Evolutionary conservation across 352 stramenopile genomes (phyloP), one percentile per base, ranked within the genome.

Genomic region (Globisporangium abappressorium): DNA sequence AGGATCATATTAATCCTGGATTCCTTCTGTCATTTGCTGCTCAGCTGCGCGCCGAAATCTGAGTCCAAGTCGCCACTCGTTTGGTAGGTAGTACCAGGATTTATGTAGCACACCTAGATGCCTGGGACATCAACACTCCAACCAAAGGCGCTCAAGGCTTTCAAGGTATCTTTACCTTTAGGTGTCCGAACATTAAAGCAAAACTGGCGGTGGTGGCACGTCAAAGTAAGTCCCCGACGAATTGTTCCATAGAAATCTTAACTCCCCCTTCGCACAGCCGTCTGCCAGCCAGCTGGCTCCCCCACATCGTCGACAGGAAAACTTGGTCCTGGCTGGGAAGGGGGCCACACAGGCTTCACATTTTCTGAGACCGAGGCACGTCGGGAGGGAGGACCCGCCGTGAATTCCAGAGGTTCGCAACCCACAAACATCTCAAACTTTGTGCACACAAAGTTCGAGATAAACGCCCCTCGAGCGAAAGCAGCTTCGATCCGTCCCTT

Each of bases 141-240:
- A n/a, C n/a, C 12, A 7, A 18, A 47, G 14, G 5, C 14, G 0
- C 11, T 43, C 9, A 43, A 43, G 36, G 36, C 36, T 43, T 15
- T 43, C 36, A 43, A 43, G 36, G 11, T 14, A 41, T 41, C 34
- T 41, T 41, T 41, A 41, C 46, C 20, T 54, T 28, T 28, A 12
- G 47, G 47, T 55, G 47, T 55, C 47, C 47, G 47, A 55, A 18
- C 47, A 55, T 26, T 24, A 55, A 55, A 55, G 14, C 46, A 54
- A 54, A 54, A 55, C 47, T 26, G 47, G 47, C 47, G 47, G n/a
- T 15, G 47, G 47, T 24, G 46, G 46, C 47, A 28, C 47, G 47
- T 55, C n/a, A 54, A 55, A 24, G 18, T 55, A 30, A 30, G n/a
- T 22, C 47, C n/a, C 47, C 7, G 2, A 14, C 11, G 36, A 15